Evolutionary conservation across 1,284 basidiomycete species (phyloP).

Genomic region (Ganoderma sinense): DNA sequence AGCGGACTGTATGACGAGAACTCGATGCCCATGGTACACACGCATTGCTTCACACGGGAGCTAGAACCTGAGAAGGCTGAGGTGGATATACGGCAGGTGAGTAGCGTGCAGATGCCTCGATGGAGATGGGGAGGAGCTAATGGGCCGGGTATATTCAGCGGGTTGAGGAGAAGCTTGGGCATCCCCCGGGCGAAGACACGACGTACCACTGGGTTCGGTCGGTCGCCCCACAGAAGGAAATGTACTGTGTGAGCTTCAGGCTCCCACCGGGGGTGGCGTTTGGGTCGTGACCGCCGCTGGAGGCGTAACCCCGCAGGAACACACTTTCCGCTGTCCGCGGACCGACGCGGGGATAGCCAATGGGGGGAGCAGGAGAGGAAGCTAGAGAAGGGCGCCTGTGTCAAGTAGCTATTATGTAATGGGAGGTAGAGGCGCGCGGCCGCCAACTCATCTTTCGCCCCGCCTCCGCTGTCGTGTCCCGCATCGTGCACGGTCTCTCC

Average conservation of each 20-base stretch:
- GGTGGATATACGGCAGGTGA: slow-evolving; percentile 82
- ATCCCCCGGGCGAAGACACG: slow-evolving; percentile 59
- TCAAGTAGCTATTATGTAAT: not conserved
- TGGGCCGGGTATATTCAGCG: slow-evolving; percentile 56
- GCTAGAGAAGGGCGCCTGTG: slow-evolving; percentile 2
- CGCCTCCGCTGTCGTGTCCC: slow-evolving; percentile 11
- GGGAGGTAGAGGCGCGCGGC: not conserved
- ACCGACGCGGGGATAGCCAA: slow-evolving; percentile 12
- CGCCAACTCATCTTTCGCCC: slow-evolving; percentile 36
- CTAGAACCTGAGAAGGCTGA: slow-evolving; percentile 73
- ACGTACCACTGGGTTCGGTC: slow-evolving; percentile 85
- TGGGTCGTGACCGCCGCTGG: slow-evolving; percentile 11
- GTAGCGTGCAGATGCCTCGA: slow-evolving; percentile 33
- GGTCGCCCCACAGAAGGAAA: slow-evolving; percentile 97
- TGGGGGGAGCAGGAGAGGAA: not conserved
- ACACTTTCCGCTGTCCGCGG: slow-evolving; percentile 2
- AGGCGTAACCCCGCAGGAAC: slow-evolving; percentile 4
- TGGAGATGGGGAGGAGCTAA: slow-evolving; percentile 17
- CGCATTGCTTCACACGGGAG: slow-evolving; percentile 96
- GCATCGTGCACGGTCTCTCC: slow-evolving; percentile 13
- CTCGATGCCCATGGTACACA: slow-evolving; percentile 90
- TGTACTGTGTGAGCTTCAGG: slow-evolving; percentile 97
- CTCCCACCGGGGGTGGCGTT: slow-evolving; percentile 71
- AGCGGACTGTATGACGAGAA: slow-evolving; percentile 53
- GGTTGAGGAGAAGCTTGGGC: slow-evolving; percentile 74